Evolutionary conservation across 192 early-diverging fungal genomes (phyloP), one percentile per base, ranked within the genome.

Genomic region (Coemansia sp.): DNA sequence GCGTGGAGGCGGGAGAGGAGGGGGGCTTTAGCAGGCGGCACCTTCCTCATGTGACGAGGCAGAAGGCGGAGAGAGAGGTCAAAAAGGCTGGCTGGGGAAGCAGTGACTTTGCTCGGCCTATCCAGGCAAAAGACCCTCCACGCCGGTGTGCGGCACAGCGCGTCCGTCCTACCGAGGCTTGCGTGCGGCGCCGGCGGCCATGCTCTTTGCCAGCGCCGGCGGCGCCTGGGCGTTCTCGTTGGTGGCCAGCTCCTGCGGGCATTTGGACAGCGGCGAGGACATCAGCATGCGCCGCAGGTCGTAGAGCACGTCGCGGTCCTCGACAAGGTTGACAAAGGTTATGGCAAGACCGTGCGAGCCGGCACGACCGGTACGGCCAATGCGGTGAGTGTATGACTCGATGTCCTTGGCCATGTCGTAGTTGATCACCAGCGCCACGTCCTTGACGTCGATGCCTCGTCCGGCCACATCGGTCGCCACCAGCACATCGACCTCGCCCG

Each of bases 401-500:
- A 99, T 95, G 50, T 86, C 90, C 69, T 95, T 97, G 34, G 94
- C 87, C 95, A 99, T 99, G 53, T 98, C 92, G 68, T 84, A 98
- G 68, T 99, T 99, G 36, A 99, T 65, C 4, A 99, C 97, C 40
- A 98, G 65, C 4, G 91, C 93, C 15, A 99, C 93, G 58, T 99
- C 88, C 60, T 96, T 93, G 55, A 99, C 83, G 77, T 99, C 97
- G 61, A 99, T 95, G 81, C 97, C 97, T 69, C 97, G 92, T 29
- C 93, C 94, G 29, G 95, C 97, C 15, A 99, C 97, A 77, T 99
- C 95, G 0, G 95, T 99, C 9, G 97, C 97, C 39, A 99, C 91
- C 45, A 99, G 70, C 27, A 99, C 82, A 42, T 91, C 91, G 33
- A 83, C 88, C 18, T 80, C 68, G 15, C 93, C 91, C 50, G 60